Conservation (phyloP, 2,329 filamentous ascomycete genomes). For the Amphichorda felina region DNA sequence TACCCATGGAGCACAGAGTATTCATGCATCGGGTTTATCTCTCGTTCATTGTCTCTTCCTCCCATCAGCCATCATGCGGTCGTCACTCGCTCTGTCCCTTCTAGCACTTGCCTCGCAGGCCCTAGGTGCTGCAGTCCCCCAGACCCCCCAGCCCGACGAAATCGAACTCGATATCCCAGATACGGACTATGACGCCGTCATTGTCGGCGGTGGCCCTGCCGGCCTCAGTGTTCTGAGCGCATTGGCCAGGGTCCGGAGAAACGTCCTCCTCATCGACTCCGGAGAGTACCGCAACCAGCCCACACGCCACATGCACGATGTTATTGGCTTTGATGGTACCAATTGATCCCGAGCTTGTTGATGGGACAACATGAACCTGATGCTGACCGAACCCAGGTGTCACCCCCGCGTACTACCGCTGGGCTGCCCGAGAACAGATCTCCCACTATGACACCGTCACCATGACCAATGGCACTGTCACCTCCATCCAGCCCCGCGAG, state of each 20-base stretch:
- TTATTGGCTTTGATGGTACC: slow-evolving; percentile 46
- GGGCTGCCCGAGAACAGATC: slow-evolving; percentile 39
- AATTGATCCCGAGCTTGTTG: too few relatives aligned
- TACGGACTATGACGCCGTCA: slow-evolving; percentile 37
- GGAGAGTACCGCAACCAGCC: slow-evolving; percentile 43
- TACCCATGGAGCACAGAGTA: too few relatives aligned
- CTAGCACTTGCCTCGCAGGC: neutral
- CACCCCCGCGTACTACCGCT: slow-evolving; percentile 40
- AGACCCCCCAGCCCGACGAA: neutral
- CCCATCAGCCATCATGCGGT: neutral
- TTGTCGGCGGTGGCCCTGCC: slow-evolving; percentile 45
- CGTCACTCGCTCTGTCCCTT: neutral
- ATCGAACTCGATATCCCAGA: neutral
- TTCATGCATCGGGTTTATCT: neutral
- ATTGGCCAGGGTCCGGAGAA: slow-evolving; percentile 44
- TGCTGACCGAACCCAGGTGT: slow-evolving; percentile 26
- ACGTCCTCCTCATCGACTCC: slow-evolving; percentile 44
- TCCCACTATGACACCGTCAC: slow-evolving; percentile 34
- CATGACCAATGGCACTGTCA: slow-evolving; percentile 40
- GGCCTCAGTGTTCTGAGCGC: slow-evolving; percentile 42
- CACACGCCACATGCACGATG: slow-evolving; percentile 49
- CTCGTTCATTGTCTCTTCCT: neutral
- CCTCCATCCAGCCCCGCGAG: slow-evolving; percentile 19
- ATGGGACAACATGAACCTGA: too few relatives aligned
- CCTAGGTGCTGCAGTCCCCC: slow-evolving; percentile 1